Base-by-base conservation (phyloP, 768 basidiomycete species). In the Termitomyces sp. region DNA sequence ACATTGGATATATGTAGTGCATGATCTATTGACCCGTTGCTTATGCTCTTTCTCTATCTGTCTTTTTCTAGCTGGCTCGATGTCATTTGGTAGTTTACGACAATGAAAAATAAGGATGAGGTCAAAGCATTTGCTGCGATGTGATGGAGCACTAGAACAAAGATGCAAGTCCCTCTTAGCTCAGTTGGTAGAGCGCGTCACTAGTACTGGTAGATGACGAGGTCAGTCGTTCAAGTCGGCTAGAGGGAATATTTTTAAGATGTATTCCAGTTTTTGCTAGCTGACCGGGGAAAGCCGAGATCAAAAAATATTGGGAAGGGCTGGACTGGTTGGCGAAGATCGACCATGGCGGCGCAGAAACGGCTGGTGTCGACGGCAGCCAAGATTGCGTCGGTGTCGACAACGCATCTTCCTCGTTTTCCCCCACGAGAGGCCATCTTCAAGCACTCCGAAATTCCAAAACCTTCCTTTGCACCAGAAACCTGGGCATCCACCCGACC, bases 401-500 rank as follows among this genome's bases (percentile, higher is more conserved):
- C 82, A 2, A 75, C 84, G 17, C 74, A 79, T 49, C 64, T 88
- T 58, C 71, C 71, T 48, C 71, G 69, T 37, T 89, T 90, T 63
- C 89, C 89, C 10, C 86, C 87, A 60, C 76, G 77, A 69, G 81
- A 86, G 62, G 75, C 78, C 56, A 63, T 80, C 58, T 69, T 67
- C 59, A 64, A 63, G 32, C 62, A 62, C 16, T 63, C 65, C 10
- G 68, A 73, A 29, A 67, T 69, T 27, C 69, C 69, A 53, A 72
- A 68, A 62, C 65, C 71, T 16, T 66, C 77, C 10, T 89, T 90
- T 71, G 79, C 85, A 59, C 77, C 86, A 34, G 82, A 87, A 59
- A 70, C 76, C 59, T 92, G 89, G 90, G 85, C 85, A 10, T 67
- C 81, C 5, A 69, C 87, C 25, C 90, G 91, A 66, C 87, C 89